A percentile compares a stretch with the other conserved stretches of the same genome.
phyloP scores from a whole-genome alignment of 2,329 filamentous ascomycete species.

The Torrubiella hemipterigena region DNA sequence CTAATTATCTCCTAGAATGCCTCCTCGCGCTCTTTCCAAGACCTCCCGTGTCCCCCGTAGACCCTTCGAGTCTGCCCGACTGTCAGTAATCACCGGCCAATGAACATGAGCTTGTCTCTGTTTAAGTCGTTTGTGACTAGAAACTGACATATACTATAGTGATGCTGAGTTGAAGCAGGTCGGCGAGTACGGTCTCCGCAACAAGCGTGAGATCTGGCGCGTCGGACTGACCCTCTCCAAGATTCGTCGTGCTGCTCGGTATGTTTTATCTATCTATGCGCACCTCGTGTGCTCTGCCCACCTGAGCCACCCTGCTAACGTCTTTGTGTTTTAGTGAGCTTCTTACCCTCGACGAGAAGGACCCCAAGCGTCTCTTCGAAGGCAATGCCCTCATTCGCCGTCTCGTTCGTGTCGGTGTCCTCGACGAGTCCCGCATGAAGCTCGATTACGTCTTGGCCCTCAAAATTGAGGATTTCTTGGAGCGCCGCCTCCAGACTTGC shows the following conservation, averaged over 20 bases:
- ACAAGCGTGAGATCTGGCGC: constrained; percentile 99
- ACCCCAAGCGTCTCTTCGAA: constrained; percentile 99
- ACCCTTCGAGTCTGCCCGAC: constrained; percentile 98
- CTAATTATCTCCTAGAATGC: constrained; percentile 20
- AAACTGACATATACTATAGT: constrained; percentile 63
- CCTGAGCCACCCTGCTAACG: neutral
- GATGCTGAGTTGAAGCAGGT: constrained; percentile 99
- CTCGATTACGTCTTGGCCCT: constrained; percentile 99
- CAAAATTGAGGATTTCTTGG: constrained; percentile 99
- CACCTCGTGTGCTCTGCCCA: no score
- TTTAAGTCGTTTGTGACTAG: constrained; percentile 77
- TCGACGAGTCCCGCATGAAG: constrained; percentile 99
- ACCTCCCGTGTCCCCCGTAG: constrained; percentile 98
- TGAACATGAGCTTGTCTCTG: constrained; percentile 96
- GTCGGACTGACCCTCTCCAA: constrained; percentile 99
- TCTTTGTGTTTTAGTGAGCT: constrained; percentile 61
- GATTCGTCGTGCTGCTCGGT: constrained; percentile 99
- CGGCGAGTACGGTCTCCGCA: constrained; percentile 98
- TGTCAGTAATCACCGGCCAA: constrained; percentile 96
- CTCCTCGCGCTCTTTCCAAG: constrained; percentile 75
- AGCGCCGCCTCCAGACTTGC: constrained; percentile 98
- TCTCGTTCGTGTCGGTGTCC: constrained; percentile 98
- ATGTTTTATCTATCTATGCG: constrained; percentile 18
- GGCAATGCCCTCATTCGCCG: constrained; percentile 99
- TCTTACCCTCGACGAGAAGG: constrained; percentile 99